A percentile compares a stretch with the other conserved stretches of the same genome.
These are phyloP conservation scores for Xylariaceae sp. DNA, from an alignment of 2,329 filamentous ascomycete species.

Conservation along the genomic window DNA sequence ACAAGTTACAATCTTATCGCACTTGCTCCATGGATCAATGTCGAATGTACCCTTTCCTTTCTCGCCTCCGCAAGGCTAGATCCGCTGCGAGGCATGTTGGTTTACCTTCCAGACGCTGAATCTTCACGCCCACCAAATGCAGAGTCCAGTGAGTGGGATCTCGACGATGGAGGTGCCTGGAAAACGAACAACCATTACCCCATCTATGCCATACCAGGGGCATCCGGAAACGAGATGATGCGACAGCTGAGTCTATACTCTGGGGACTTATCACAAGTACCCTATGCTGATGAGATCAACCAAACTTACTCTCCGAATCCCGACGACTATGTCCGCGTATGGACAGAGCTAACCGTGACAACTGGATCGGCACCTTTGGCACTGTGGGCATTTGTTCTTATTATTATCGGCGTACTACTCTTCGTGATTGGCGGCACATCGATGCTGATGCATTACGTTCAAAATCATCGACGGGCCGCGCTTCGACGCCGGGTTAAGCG, in stretches of 20 bases:
- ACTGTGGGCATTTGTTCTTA: conserved; percentile 75
- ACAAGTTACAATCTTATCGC: conserved; percentile 72
- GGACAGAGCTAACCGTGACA: conserved; percentile 48
- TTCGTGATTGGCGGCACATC: conserved; percentile 64
- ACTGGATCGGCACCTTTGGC: conserved; percentile 55
- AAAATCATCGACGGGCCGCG: conserved; percentile 63
- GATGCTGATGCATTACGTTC: conserved; percentile 70
- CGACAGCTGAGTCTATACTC: conserved; percentile 71
- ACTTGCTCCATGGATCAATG: conserved; percentile 79
- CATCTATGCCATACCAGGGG: conserved; percentile 74
- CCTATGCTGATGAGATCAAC: conserved; percentile 53
- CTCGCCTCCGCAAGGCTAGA: conserved; percentile 57
- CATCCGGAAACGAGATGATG: conserved; percentile 65
- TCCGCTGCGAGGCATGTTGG: conserved; percentile 59
- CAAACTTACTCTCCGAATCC: conserved; percentile 50
- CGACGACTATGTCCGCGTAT: conserved; percentile 57
- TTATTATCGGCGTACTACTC: conserved; percentile 68
- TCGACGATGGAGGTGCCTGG: conserved; percentile 70
- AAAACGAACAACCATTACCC: conserved; percentile 67
- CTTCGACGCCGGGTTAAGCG: conserved; percentile 66
- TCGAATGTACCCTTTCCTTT: conserved; percentile 69
- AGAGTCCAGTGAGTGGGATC: conserved; percentile 63
- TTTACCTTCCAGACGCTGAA: conserved; percentile 55
- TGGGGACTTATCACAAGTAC: conserved; percentile 62
- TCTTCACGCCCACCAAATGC: conserved; percentile 60